Base-by-base conservation (phyloP, 2,329 filamentous ascomycete species). In the Hortaea werneckii region DNA sequence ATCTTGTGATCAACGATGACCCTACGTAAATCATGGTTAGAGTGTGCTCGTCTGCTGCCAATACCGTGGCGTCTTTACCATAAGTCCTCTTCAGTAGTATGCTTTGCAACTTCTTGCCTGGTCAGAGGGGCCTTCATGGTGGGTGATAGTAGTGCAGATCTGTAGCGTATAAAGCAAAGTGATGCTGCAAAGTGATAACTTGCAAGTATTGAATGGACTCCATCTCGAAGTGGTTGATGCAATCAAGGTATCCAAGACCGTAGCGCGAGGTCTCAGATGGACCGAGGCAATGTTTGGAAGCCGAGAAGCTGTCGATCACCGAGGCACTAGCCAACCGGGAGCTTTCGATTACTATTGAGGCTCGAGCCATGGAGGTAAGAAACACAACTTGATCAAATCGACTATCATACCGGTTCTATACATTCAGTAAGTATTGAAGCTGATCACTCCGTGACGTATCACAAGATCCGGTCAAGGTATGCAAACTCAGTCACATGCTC, bases 1-100 rank as follows among this genome's bases (percentile, higher is more conserved):
- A 94, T 85, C 58, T 82, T 83, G 68, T 84, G 80, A 71, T 94
- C 87, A 66, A 94, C 80, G 60, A 94, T 82, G 67, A 85, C 83
- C 32, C 32, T 35, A 35, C n/a, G 4, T 9, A n/a, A 9, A n/a
- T 9, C 32, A 35, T 35, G 32, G 8, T 35, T 9, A n/a, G n/a
- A 9, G 32, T 35, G 32, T 9, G 8, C 9, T 35, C n/a, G 32
- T 35, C 9, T 9, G 8, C 32, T 35, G 8, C 8, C 32, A 35
- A 20, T 35, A 9, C 32, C n/a, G 9, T n/a, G 8, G 32, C 32
- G 9, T 35, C 8, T n/a, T 35, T 35, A 35, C 83, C 86, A 89
- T 47, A 87, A 71, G 52, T 82, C 83, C 53, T 88, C 83, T 41
- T 84, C 80, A 46, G 76, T 79, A 64, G 82, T 87, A 71, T 90